Percentiles rank a stretch among this genome's conserved stretches.
phyloP scores from a whole-genome alignment of 1,284 basidiomycete genomes.

The Austropuccinia psidii region DNA sequence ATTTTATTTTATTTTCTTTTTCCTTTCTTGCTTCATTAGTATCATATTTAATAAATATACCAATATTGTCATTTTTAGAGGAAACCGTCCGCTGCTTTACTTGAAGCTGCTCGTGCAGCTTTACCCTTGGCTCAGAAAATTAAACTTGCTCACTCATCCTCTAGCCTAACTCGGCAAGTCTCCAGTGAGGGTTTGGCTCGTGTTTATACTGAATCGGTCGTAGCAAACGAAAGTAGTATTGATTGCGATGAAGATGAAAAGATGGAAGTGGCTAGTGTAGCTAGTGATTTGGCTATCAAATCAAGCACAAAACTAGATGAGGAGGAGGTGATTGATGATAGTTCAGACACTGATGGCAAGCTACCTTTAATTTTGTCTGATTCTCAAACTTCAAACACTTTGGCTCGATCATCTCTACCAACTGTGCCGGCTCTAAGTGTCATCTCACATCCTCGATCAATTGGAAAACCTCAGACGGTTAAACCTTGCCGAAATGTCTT shows the following conservation, averaged over 20 bases:
- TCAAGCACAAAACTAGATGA: not conserved
- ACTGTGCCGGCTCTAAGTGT: not conserved
- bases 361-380: not conserved
- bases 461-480: not conserved
- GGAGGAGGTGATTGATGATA: not conserved
- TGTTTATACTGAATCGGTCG: not conserved
- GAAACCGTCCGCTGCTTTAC: constrained; percentile 32
- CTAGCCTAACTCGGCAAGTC: not conserved
- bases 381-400: not conserved
- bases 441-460: not conserved
- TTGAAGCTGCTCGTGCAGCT: constrained; percentile 31
- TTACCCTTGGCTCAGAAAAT: constrained; percentile 31
- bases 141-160: constrained; percentile 26
- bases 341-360: not conserved
- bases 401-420: not conserved
- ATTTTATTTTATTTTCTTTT: not conserved
- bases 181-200: no score
- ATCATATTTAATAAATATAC: not conserved
- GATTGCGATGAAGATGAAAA: constrained; percentile 28
- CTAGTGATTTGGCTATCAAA: constrained; percentile 16
- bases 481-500: no score
- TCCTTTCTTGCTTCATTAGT: not conserved
- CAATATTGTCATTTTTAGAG: constrained; percentile 1
- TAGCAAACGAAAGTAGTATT: constrained; percentile 22
- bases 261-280: constrained; percentile 15